phyloP scores from a whole-genome alignment of 75 land plant species.

The Cryptomeria japonica region DNA sequence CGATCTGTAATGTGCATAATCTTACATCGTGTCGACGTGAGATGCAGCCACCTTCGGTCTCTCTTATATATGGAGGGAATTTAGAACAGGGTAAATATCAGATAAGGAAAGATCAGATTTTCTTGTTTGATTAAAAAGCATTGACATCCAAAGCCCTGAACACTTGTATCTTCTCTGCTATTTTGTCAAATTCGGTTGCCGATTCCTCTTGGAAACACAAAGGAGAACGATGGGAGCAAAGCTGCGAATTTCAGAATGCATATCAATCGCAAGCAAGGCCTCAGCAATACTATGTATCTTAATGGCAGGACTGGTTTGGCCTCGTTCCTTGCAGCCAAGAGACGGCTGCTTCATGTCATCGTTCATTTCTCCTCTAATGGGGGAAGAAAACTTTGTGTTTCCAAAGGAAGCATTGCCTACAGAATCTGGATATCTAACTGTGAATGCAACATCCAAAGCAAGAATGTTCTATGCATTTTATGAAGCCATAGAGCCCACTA shows the following conservation, averaged over 20 bases:
- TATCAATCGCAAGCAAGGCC: background rate
- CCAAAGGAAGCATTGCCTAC: constrained; percentile 44
- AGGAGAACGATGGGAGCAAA: background rate
- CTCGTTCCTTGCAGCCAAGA: background rate
- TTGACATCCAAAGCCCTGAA: background rate
- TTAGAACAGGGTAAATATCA: too few species aligned
- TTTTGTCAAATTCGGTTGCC: background rate
- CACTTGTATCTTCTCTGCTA: background rate
- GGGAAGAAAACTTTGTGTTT: constrained; percentile 6
- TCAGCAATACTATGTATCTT: background rate
- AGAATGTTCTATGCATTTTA: constrained; percentile 37
- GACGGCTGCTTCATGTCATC: background rate
- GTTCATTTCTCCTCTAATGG: background rate
- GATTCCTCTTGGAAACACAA: background rate
- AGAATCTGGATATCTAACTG: constrained; percentile 35
- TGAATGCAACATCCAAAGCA: constrained; percentile 22
- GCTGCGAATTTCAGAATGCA: background rate
- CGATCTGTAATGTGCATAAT: too few species aligned
- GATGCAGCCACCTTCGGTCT: background rate
- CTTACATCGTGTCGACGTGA: background rate
- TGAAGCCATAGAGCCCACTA: constrained; percentile 23
- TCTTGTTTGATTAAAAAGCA: background rate
- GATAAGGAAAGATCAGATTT: background rate
- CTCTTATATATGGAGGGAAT: too few species aligned
- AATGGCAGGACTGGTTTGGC: background rate